Evolutionary conservation across 2,329 filamentous ascomycete genomes (phyloP).

Genomic region (Grosmannia clavigera): DNA sequence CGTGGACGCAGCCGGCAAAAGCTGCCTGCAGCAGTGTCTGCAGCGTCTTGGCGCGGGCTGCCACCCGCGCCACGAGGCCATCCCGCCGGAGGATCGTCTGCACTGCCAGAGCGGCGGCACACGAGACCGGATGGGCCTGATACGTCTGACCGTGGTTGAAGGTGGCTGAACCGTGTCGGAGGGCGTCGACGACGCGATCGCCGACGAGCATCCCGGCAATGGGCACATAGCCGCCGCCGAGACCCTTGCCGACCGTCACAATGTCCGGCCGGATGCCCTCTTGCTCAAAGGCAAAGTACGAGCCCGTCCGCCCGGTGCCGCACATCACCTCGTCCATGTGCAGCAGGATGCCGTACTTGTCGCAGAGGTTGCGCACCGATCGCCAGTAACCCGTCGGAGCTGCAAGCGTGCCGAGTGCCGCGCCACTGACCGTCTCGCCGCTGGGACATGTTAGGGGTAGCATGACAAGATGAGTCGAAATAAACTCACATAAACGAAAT

Average conservation of each 20-base stretch:
- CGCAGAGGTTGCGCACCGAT: constrained; percentile 56
- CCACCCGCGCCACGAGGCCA: constrained; percentile 45
- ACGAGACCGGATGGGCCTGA: constrained; percentile 46
- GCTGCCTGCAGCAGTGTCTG: constrained; percentile 28
- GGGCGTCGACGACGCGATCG: constrained; percentile 33
- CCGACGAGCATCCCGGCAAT: constrained; percentile 48
- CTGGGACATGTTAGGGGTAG: no score
- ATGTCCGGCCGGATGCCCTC: constrained; percentile 43
- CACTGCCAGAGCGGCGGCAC: constrained; percentile 50
- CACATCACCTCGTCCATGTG: constrained; percentile 72
- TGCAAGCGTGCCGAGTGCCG: constrained; percentile 57
- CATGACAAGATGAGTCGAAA: not conserved
- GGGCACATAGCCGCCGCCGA: constrained; percentile 51
- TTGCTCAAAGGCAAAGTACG: constrained; percentile 49
- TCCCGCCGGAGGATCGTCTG: constrained; percentile 46
- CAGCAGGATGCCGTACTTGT: constrained; percentile 59
- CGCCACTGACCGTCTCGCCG: constrained; percentile 34
- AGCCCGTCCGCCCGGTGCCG: constrained; percentile 47
- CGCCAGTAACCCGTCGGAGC: constrained; percentile 55
- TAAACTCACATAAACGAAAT: constrained; percentile 42
- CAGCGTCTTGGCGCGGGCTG: constrained; percentile 36
- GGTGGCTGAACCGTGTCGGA: constrained; percentile 15
- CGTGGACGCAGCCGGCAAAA: constrained; percentile 22
- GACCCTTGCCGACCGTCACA: constrained; percentile 52
- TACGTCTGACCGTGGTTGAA: constrained; percentile 48